phyloP scores from a whole-genome alignment of 345 rosid species.

The Populus pruinosa region DNA sequence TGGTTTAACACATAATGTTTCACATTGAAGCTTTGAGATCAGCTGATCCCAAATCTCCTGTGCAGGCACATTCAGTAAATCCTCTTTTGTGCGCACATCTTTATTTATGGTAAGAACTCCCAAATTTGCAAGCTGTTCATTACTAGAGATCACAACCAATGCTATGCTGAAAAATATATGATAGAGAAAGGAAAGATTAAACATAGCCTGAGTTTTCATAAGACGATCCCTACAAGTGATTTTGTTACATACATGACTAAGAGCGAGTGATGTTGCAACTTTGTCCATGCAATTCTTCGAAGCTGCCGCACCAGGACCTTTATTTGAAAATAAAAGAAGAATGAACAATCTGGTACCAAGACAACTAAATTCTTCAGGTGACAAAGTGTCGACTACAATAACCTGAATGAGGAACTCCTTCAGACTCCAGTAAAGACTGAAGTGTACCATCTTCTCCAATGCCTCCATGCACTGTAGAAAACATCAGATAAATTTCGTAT shows the following conservation, averaged over 20 bases:
- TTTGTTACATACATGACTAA: constrained; percentile 56
- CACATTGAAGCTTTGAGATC: constrained; percentile 63
- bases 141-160: constrained; percentile 14
- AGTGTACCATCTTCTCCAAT: constrained; percentile 96
- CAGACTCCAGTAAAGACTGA: constrained; percentile 71
- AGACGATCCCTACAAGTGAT: constrained; percentile 2
- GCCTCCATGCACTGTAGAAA: constrained; percentile 81
- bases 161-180: constrained; percentile 4
- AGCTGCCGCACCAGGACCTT: constrained; percentile 85
- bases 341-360: constrained; percentile 2
- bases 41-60: constrained; percentile 57
- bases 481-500: constrained; percentile 11
- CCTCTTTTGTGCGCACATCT: constrained; percentile 60
- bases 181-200: background rate
- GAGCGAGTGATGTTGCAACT: constrained; percentile 74
- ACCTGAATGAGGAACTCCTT: constrained; percentile 88
- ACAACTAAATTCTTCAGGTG: background rate
- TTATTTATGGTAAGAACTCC: constrained; percentile 89
- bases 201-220: background rate
- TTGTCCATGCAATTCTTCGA: constrained; percentile 92
- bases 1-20: constrained; percentile 83
- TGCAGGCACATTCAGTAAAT: constrained; percentile 46
- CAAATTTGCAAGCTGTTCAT: constrained; percentile 57
- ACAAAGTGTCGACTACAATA: constrained; percentile 5
- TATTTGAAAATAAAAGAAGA: constrained; percentile 17